These are phyloP conservation scores for Cordyceps fumosorosea DNA, from an alignment of 2,329 filamentous ascomycete species.

Conservation along the genomic window DNA sequence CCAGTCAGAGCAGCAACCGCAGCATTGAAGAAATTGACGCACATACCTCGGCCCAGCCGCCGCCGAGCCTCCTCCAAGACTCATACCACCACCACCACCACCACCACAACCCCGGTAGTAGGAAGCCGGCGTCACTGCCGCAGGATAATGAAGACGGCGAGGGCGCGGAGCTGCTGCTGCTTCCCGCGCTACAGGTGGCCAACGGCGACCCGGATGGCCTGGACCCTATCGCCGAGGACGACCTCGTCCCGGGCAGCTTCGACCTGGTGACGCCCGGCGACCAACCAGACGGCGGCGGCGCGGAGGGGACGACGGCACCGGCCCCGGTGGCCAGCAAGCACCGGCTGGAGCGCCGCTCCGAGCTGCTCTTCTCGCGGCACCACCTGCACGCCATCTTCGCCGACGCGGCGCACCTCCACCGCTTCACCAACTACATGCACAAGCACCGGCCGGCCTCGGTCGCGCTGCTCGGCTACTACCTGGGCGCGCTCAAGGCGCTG, in stretches of 20 bases:
- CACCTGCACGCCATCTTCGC: constrained; percentile 61
- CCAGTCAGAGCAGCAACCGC: constrained; percentile 5
- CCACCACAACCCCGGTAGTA: not conserved
- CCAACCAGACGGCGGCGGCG: constrained; percentile 8
- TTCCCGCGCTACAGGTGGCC: constrained; percentile 18
- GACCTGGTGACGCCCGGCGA: constrained; percentile 24
- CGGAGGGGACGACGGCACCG: not conserved
- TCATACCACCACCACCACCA: not conserved
- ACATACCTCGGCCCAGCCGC: not conserved
- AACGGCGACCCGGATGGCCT: constrained; percentile 22
- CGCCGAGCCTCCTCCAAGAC: not conserved
- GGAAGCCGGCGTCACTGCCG: no score
- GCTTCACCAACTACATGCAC: constrained; percentile 62
- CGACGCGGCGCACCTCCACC: constrained; percentile 54
- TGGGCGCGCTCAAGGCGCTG: constrained; percentile 64
- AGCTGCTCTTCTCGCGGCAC: constrained; percentile 58
- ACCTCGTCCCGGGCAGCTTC: constrained; percentile 32
- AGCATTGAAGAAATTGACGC: not conserved
- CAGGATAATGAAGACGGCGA: not conserved
- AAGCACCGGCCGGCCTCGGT: constrained; percentile 54
- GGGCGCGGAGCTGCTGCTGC: not conserved
- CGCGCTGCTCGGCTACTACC: constrained; percentile 62
- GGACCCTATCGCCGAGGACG: constrained; percentile 30
- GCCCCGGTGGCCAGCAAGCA: constrained; percentile 20
- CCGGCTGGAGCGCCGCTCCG: constrained; percentile 56